These are phyloP conservation scores for Triticum dicoccoides DNA, from an alignment of 176 grass and related monocot species.

Conservation along the genomic window DNA sequence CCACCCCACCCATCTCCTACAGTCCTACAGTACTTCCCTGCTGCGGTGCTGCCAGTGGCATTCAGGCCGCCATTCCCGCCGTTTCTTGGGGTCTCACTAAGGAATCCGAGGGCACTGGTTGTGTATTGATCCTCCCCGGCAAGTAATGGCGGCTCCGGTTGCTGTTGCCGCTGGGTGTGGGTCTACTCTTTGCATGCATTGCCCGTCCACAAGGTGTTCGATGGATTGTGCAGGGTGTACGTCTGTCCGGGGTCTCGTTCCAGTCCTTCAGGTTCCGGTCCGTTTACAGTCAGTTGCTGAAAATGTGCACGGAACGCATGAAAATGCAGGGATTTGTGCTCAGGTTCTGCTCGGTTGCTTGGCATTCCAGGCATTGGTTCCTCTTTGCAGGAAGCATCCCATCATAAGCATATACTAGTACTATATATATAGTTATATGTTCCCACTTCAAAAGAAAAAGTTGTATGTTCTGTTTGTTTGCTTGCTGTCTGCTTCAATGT, in stretches of 20 bases:
- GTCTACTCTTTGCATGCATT: background rate
- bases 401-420: no score
- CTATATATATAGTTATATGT: background rate
- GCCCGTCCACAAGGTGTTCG: background rate
- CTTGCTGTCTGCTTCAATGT: no score
- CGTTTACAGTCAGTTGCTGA: background rate
- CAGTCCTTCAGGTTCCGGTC: background rate
- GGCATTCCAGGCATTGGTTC: background rate
- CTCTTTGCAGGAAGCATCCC: slow-evolving; percentile 23
- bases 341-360: background rate
- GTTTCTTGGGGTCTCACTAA: background rate
- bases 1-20: no score
- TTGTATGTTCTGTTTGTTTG: background rate
- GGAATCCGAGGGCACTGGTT: background rate
- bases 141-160: background rate
- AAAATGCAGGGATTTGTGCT: background rate
- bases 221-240: slow-evolving; percentile 7
- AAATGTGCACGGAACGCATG: background rate
- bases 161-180: background rate
- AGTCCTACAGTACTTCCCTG: background rate
- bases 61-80: no score
- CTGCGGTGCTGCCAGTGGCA: background rate
- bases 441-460: no score
- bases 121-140: background rate
- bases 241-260: background rate